Evolutionary conservation across 495 filamentous ascomycete species (phyloP), one percentile per base, ranked within the genome.

Genomic region (Penicillium soppii): DNA sequence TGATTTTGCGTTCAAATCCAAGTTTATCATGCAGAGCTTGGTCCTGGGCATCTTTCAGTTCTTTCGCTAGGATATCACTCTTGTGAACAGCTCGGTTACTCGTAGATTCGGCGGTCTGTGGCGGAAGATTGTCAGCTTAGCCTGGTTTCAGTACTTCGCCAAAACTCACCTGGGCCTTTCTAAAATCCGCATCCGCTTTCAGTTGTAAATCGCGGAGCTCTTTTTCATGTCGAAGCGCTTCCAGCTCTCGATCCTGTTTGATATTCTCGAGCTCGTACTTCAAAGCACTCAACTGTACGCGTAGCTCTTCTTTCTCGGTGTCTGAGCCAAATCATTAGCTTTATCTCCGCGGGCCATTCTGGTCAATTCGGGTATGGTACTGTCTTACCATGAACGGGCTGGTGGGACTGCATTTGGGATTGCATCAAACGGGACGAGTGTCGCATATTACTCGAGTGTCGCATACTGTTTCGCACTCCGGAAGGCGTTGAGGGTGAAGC

Each of bases 181-280:
- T 80, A 65, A 90, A 94, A 55, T 96, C 90, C 7, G 89, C 85
- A 56, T 96, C 91, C 12, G 85, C 83, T 54, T 84, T 88, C 22
- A 81, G 69, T 58, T 88, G 84, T 4, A 83, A 72, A 17, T 91
- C 88, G 36, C 91, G 79, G 17, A 95, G 64, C 57, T 96, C 91
- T 57, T 90, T 88, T 47, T 95, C 89, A 59, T 90, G 85, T 46
- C 87, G 82, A 9, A 96, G 69, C 3, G 76, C 78, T 43, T 83
- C 70, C 40, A 96, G 72, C 33, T 95, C 92, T 54, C 89, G 84
- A 63, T 97, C 94, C 47, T 96, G 90, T 54, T 90, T 91, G 53
- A 90, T 74, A 9, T 80, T 74, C 61, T 92, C 78, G 27, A 90
- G 61, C 55, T 90, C 87, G 70, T 88, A 90, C 46, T 77, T 80